These are phyloP conservation scores for Vaccinium myrtillus DNA, from an alignment of 148 eudicot species.

Conservation along the genomic window DNA sequence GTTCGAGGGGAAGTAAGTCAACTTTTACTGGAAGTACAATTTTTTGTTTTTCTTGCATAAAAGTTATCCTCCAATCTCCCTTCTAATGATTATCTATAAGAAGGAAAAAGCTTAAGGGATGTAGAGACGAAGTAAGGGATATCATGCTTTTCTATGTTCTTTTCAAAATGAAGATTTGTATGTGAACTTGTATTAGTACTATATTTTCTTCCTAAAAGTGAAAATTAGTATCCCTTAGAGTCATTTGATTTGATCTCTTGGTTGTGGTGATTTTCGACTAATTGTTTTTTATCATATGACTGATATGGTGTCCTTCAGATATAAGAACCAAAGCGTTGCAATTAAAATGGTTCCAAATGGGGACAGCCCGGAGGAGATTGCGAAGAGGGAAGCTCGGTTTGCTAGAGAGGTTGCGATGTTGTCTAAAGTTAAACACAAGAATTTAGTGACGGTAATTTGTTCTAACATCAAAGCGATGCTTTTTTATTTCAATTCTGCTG, in stretches of 20 bases:
- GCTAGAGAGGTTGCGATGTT: slow-evolving; percentile 93
- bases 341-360: slow-evolving; percentile 83
- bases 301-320: slow-evolving; percentile 41
- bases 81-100: background rate
- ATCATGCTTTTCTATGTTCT: too few relatives aligned
- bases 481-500: background rate
- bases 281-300: background rate
- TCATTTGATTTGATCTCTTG: slow-evolving; percentile 7
- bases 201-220: background rate
- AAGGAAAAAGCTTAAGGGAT: background rate
- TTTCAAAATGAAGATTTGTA: background rate
- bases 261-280: background rate
- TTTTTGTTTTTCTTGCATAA: too few relatives aligned
- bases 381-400: slow-evolving; percentile 70
- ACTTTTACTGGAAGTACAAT: slow-evolving; percentile 11
- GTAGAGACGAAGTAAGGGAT: background rate
- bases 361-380: slow-evolving; percentile 79
- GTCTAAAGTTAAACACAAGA: slow-evolving; percentile 87
- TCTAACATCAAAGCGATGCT: background rate
- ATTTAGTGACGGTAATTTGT: slow-evolving; percentile 70
- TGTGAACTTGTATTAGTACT: background rate
- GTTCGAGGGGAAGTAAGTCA: slow-evolving; percentile 67
- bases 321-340: slow-evolving; percentile 84
- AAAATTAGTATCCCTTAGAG: background rate
- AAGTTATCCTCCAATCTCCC: background rate